Conservation (phyloP, 106 monocot genomes). For the Dendrobium huoshanense region DNA sequence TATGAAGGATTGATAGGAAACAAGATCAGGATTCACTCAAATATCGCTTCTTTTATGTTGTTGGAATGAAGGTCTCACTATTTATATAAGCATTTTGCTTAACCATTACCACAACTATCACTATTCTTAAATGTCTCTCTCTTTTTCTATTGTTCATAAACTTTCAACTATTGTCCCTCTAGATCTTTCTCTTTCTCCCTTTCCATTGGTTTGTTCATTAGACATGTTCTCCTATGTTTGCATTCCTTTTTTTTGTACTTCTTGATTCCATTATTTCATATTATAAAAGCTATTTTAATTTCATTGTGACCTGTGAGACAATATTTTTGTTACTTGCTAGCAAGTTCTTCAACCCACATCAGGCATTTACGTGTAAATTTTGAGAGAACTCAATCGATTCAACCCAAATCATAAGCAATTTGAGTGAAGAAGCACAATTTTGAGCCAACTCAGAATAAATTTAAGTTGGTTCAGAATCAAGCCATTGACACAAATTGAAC, state of each 20-base stretch:
- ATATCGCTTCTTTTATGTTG: neutral
- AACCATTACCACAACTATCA: neutral
- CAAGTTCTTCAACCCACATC: neutral
- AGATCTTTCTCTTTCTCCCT: no score
- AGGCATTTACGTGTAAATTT: neutral
- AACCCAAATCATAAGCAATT: neutral
- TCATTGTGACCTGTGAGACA: neutral
- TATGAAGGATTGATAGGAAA: no score
- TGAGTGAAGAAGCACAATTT: no score
- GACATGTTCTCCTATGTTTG: neutral
- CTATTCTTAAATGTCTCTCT: neutral
- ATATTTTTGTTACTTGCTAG: neutral
- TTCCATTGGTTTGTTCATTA: neutral
- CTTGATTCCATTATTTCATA: neutral
- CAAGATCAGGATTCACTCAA: neutral
- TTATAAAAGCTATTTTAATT: neutral
- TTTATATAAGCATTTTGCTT: neutral
- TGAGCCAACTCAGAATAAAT: no score
- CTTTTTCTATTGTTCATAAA: neutral
- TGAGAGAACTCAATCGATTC: neutral
- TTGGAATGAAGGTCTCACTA: neutral
- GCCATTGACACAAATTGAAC: no score
- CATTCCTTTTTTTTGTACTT: neutral
- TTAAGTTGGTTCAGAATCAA: no score
- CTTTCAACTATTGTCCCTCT: no score